Conservation (phyloP, 345 rosid genomes). For the Euphorbia lathyris region DNA sequence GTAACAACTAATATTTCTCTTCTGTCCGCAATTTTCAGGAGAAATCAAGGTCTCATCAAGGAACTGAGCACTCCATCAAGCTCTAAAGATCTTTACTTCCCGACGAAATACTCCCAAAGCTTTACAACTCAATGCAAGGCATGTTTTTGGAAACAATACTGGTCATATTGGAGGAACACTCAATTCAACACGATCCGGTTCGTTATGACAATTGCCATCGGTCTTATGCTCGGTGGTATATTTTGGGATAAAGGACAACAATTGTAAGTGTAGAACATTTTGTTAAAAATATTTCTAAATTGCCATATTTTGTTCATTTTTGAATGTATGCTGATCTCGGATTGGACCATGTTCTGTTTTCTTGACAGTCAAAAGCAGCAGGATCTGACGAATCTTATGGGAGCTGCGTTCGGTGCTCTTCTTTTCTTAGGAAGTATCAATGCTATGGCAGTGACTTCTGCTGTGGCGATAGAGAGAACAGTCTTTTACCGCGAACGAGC, state of each 20-base stretch:
- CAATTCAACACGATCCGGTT: conserved; percentile 37
- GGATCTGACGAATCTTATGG: conserved; percentile 36
- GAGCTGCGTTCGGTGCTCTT: conserved; percentile 38
- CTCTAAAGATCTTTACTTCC: conserved; percentile 36
- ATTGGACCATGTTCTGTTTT: background rate
- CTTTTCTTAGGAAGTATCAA: conserved; percentile 44
- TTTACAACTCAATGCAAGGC: too few species aligned
- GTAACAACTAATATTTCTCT: background rate
- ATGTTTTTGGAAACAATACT: conserved; percentile 38
- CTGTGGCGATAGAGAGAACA: conserved; percentile 40
- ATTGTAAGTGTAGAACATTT: conserved; percentile 21
- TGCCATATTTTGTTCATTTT: background rate
- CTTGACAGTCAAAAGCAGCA: conserved; percentile 22
- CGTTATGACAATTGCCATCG: conserved; percentile 25
- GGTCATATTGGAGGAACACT: conserved; percentile 50
- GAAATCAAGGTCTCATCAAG: conserved; percentile 34
- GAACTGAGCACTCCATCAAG: conserved; percentile 39
- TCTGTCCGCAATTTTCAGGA: conserved; percentile 18
- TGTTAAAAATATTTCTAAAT: background rate
- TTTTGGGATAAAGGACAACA: conserved; percentile 38
- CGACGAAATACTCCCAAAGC: conserved; percentile 29
- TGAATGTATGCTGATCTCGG: background rate
- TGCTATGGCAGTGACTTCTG: conserved; percentile 38
- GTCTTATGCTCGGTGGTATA: conserved; percentile 32
- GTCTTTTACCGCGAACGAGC: conserved; percentile 48